These are phyloP conservation scores for Candida hispaniensis DNA, from an alignment of 805 yeast genomes.

Conservation along the genomic window DNA sequence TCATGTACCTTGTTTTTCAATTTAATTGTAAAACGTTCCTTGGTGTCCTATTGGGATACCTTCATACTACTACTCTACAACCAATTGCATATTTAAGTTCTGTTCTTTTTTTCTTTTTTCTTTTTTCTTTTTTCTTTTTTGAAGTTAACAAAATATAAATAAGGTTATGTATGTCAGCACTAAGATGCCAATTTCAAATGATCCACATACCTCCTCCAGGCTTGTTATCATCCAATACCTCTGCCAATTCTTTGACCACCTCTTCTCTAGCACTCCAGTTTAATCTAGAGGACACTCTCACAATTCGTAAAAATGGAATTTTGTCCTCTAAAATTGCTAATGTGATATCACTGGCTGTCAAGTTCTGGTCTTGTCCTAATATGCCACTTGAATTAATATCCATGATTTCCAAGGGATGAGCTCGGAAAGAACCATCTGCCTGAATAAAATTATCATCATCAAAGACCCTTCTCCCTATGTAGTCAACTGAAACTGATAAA, in stretches of 20 bases:
- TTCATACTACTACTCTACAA: too few species aligned
- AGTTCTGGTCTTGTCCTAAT: constrained; percentile 67
- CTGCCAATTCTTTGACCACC: constrained; percentile 53
- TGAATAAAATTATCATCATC: constrained; percentile 25
- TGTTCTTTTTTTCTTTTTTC: too few species aligned
- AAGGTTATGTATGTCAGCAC: too few species aligned
- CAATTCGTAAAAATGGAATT: constrained; percentile 52
- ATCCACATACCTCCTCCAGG: constrained; percentile 46
- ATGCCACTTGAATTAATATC: constrained; percentile 75
- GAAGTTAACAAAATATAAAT: too few species aligned
- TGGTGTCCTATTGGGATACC: too few species aligned
- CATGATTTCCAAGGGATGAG: constrained; percentile 48
- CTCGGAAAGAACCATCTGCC: constrained; percentile 15
- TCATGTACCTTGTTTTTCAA: too few species aligned
- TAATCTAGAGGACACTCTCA: constrained; percentile 60
- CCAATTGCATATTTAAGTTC: too few species aligned
- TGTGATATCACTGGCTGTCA: constrained; percentile 82
- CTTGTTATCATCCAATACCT: constrained; percentile 52
- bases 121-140: too few species aligned
- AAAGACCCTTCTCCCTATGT: constrained; percentile 40
- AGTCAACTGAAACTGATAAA: constrained; percentile 70
- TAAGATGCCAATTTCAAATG: constrained; percentile 16
- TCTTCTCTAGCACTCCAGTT: constrained; percentile 64
- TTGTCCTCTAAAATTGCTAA: constrained; percentile 72
- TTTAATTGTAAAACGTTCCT: too few species aligned